These are phyloP conservation scores for Naganishia vishniacii DNA, from an alignment of 768 basidiomycete genomes.

Conservation along the genomic window DNA sequence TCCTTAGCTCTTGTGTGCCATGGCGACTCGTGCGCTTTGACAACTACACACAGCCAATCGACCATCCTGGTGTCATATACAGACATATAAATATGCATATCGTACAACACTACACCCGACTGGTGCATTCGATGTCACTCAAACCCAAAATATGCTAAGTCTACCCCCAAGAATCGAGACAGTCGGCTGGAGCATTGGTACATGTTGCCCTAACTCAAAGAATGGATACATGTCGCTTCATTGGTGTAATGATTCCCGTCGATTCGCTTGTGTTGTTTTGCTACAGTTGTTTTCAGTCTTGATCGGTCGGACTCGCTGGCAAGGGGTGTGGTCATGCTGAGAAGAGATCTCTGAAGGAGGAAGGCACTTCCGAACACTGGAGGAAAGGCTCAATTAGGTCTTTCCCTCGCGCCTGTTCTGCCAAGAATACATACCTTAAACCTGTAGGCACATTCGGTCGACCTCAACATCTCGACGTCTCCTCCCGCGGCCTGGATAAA, in stretches of 20 bases:
- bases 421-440: conserved; percentile 47
- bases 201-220: neutral
- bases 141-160: no score
- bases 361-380: conserved; percentile 32
- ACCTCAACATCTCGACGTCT: conserved; percentile 95
- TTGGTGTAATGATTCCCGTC: neutral
- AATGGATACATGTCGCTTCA: neutral
- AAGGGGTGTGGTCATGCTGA: conserved; percentile 6
- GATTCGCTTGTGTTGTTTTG: neutral
- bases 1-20: no score
- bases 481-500: conserved; percentile 96
- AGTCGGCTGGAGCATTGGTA: neutral
- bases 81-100: no score
- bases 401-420: neutral
- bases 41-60: no score
- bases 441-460: conserved; percentile 93
- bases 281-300: neutral
- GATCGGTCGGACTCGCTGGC: neutral
- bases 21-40: no score
- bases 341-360: conserved; percentile 31
- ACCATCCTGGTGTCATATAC: no score
- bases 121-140: no score
- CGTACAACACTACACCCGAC: no score
- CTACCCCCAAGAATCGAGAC: no score
- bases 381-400: conserved; percentile 3